phyloP scores from a whole-genome alignment of 2,329 filamentous ascomycete species.

The Ophiostoma sp. region DNA sequence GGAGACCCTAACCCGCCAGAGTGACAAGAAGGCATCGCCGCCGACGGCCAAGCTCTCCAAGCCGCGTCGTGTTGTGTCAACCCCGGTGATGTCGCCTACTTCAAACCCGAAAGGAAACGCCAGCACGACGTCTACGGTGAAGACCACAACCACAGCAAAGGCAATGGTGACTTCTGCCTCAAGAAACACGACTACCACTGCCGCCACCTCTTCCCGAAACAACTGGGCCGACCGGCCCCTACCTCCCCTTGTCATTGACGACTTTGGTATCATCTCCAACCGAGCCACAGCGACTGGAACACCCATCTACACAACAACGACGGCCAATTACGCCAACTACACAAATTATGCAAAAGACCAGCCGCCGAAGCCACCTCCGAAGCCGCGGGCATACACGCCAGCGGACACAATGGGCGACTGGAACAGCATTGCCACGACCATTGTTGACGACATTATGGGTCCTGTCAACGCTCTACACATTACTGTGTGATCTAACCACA shows the following conservation, averaged over 20 bases:
- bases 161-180: neutral
- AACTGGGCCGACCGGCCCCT: constrained; percentile 23
- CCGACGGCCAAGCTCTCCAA: neutral
- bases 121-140: neutral
- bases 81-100: neutral
- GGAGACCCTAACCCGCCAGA: neutral
- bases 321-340: neutral
- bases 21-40: neutral
- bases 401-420: constrained; percentile 18
- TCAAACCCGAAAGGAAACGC: neutral
- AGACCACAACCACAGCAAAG: neutral
- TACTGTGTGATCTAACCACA: neutral
- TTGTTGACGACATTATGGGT: constrained; percentile 25
- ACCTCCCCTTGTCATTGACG: constrained; percentile 13
- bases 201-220: neutral
- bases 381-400: neutral
- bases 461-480: constrained; percentile 8
- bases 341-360: neutral
- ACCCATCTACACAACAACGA: neutral
- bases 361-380: constrained; percentile 13
- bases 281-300: neutral
- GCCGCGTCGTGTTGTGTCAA: neutral
- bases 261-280: neutral
- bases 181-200: neutral
- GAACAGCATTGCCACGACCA: constrained; percentile 26